Evolutionary conservation across 441 rosid genomes (phyloP), one percentile per base, ranked within the genome.

Genomic region (Eutrema salsugineum): DNA sequence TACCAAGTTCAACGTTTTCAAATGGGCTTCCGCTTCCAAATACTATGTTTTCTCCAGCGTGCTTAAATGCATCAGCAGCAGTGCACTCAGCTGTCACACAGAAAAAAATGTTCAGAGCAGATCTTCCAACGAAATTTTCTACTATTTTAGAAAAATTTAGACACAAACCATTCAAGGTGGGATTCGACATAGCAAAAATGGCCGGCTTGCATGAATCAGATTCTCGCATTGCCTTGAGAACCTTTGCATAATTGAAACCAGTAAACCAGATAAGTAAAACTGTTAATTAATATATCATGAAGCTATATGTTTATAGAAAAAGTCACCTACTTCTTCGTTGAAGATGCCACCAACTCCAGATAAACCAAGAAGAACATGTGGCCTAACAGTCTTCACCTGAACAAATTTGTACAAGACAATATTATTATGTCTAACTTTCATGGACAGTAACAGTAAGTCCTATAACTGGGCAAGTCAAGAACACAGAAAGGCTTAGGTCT

Each of bases 1-100:
- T 88, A 95, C 99, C 96, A 40, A 95, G 95, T 74, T 86, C 84
- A 76, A 95, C 83, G 78, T 89, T 84, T 54, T 83, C 83, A 16
- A 95, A 92, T 75, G 99, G 99, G 81, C 99, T 95, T 88, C 98
- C 99, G 75, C 99, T 95, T 66, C 90, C 99, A 72, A 95, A 95
- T 73, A 83, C 91, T 69, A 95, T 86, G 75, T 88, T 86, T 80
- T 84, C 97, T 77, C 99, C 99, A 28, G 96, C 95, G 69, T 87
- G 79, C 83, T 92, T 83, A 73, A 95, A 95, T 63, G 99, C 98
- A 79, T 91, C 99, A 76, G 77, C 87, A 67, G 98, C 98, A 73
- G 93, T 89, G 81, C 98, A 92, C 81, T 95, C 99, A 47, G 97
- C 99, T 95, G 88, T 73, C 61, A 63, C 81, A 46, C 58, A 33